phyloP scores from a whole-genome alignment of 2,329 filamentous ascomycete species.

The Fusarium continuum region DNA sequence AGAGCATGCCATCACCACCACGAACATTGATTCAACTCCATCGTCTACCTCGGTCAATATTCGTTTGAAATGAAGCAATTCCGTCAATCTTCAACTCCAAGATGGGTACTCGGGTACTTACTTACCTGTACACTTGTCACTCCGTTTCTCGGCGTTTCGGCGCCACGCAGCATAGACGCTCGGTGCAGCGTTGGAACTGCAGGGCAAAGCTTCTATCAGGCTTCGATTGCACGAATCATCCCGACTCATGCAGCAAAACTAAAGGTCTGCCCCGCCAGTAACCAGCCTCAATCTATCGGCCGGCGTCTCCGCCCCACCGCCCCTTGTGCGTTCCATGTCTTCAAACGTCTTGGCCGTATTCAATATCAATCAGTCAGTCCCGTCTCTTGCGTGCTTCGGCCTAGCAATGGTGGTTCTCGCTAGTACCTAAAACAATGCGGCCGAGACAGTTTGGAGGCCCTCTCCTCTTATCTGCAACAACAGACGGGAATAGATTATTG shows the following conservation, averaged over 20 bases:
- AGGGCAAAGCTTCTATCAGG: constrained; percentile 42
- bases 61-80: constrained; percentile 5
- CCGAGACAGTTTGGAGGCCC: constrained; percentile 16
- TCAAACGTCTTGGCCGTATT: constrained; percentile 11
- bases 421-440: constrained; percentile 17
- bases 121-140: constrained; percentile 3
- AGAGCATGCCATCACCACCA: not conserved
- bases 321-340: constrained; percentile 9
- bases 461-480: constrained; percentile 16
- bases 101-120: not conserved
- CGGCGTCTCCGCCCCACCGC: constrained; percentile 41
- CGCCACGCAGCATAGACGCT: constrained; percentile 27
- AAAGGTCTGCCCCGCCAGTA: constrained; percentile 25
- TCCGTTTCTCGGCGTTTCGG: constrained; percentile 35
- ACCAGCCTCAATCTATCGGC: constrained; percentile 31
- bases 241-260: constrained; percentile 30
- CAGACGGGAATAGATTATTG: constrained; percentile 1
- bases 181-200: constrained; percentile 27
- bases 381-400: constrained; percentile 25
- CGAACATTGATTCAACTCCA: too few species aligned
- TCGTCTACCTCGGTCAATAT: not conserved
- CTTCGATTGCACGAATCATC: constrained; percentile 45
- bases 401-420: constrained; percentile 14
- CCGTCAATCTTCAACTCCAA: not conserved
- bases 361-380: constrained; percentile 7